Evolutionary conservation across 1,284 basidiomycete genomes (phyloP).

Genomic region (Moesziomyces antarcticus): DNA sequence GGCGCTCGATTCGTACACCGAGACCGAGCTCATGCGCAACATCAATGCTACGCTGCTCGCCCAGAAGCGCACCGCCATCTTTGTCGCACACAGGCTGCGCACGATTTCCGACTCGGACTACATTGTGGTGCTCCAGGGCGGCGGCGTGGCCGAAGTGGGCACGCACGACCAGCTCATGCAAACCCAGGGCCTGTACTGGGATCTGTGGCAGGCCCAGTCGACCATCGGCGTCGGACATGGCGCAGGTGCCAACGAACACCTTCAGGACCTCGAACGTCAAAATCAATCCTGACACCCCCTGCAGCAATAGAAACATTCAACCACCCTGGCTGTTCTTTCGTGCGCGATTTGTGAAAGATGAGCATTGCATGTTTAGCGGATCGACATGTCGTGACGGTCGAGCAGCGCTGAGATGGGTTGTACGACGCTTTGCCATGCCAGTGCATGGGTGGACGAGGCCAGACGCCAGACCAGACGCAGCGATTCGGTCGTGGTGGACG

Average conservation of each 20-base stretch:
- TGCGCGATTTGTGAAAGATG: neutral
- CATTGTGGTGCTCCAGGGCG: constrained; percentile 62
- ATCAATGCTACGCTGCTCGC: constrained; percentile 83
- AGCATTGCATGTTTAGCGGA: constrained; percentile 12
- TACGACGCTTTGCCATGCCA: constrained; percentile 17
- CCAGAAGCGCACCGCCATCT: constrained; percentile 87
- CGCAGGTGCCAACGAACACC: constrained; percentile 44
- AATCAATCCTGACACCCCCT: neutral
- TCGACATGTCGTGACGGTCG: constrained; percentile 20
- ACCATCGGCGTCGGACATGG: constrained; percentile 50
- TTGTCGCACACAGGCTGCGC: constrained; percentile 76
- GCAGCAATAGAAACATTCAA: constrained; percentile 3
- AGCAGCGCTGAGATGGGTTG: constrained; percentile 23
- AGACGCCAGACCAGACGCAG: constrained; percentile 26
- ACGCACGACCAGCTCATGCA: constrained; percentile 56
- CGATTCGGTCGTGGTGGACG: constrained; percentile 22
- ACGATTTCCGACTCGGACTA: constrained; percentile 83
- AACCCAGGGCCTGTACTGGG: constrained; percentile 56
- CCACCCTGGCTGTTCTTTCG: too few species aligned
- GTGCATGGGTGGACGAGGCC: neutral
- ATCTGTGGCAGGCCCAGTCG: constrained; percentile 59
- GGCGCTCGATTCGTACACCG: constrained; percentile 91
- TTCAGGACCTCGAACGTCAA: constrained; percentile 32
- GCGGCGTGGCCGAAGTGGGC: constrained; percentile 57
- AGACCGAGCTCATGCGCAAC: constrained; percentile 93